Percentiles rank a stretch among this genome's conserved stretches.
Conservation (phyloP, 257 asterid species). For the Echites panduratus region DNA sequence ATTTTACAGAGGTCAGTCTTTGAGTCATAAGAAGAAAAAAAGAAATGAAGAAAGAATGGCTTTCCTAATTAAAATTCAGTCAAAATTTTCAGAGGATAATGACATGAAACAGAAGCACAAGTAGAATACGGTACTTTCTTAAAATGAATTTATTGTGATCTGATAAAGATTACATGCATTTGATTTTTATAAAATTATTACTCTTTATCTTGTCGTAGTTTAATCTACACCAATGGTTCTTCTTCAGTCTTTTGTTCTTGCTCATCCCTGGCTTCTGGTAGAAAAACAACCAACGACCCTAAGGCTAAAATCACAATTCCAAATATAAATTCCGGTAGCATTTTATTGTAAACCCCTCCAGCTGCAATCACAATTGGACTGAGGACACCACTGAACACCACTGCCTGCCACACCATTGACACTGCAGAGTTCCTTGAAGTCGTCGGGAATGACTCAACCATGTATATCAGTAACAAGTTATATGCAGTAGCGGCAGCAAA, state of each 20-base stretch:
- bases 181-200: no score
- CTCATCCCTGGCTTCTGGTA: constrained; percentile 24
- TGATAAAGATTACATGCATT: no score
- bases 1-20: no score
- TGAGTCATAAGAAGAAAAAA: no score
- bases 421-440: constrained; percentile 29
- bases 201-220: background rate
- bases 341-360: constrained; percentile 15
- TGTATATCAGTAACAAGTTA: constrained; percentile 26
- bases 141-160: no score
- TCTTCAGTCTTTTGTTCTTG: constrained; percentile 1
- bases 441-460: constrained; percentile 29
- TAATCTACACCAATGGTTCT: background rate
- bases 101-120: no score
- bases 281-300: constrained; percentile 24
- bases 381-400: constrained; percentile 30
- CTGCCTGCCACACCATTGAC: constrained; percentile 27
- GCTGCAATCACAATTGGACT: constrained; percentile 29
- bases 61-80: no score
- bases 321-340: constrained; percentile 21
- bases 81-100: no score
- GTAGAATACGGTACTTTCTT: no score
- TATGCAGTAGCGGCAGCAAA: constrained; percentile 25
- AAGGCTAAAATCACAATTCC: constrained; percentile 21
- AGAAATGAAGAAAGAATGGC: no score